Percentiles rank a stretch among this genome's conserved stretches.
Conservation (phyloP, 495 filamentous ascomycete genomes). For the Aspergillus coremiiformis region DNA sequence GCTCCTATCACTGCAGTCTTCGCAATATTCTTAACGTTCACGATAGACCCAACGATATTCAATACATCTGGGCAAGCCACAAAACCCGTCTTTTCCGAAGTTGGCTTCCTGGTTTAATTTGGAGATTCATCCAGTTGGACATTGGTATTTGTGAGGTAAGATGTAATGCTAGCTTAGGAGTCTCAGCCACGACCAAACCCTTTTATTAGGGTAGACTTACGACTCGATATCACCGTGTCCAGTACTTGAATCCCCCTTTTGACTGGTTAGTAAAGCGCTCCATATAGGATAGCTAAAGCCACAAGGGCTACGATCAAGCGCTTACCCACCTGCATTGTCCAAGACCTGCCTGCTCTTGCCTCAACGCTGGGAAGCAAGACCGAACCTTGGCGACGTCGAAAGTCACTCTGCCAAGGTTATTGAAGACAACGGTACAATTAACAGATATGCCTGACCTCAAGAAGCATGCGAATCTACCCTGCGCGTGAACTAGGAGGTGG, state of each 20-base stretch:
- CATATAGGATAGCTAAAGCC: not conserved
- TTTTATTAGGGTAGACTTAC: slow-evolving; percentile 32
- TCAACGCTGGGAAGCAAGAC: slow-evolving; percentile 56
- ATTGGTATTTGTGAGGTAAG: slow-evolving; percentile 60
- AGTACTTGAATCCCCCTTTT: slow-evolving; percentile 56
- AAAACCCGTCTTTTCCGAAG: slow-evolving; percentile 51
- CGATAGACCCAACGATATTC: slow-evolving; percentile 66
- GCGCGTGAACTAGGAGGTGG: too few species aligned
- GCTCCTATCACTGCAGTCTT: too few species aligned
- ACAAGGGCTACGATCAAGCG: not conserved
- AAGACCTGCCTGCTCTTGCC: slow-evolving; percentile 60
- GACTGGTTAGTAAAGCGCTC: not conserved
- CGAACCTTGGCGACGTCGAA: slow-evolving; percentile 51
- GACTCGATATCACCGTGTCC: slow-evolving; percentile 53
- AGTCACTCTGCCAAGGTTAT: slow-evolving; percentile 10
- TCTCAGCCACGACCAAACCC: not conserved
- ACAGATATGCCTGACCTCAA: not conserved
- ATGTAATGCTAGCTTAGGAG: slow-evolving; percentile 41
- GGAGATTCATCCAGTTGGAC: slow-evolving; percentile 67
- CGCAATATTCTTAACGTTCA: slow-evolving; percentile 49
- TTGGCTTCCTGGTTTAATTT: slow-evolving; percentile 68
- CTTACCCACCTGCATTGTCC: slow-evolving; percentile 52
- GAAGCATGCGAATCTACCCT: too few species aligned
- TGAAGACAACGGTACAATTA: not conserved
- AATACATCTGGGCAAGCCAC: slow-evolving; percentile 61